phyloP scores from a whole-genome alignment of 371 early-diverging fungal genomes.

The Nematocida ausubeli region DNA sequence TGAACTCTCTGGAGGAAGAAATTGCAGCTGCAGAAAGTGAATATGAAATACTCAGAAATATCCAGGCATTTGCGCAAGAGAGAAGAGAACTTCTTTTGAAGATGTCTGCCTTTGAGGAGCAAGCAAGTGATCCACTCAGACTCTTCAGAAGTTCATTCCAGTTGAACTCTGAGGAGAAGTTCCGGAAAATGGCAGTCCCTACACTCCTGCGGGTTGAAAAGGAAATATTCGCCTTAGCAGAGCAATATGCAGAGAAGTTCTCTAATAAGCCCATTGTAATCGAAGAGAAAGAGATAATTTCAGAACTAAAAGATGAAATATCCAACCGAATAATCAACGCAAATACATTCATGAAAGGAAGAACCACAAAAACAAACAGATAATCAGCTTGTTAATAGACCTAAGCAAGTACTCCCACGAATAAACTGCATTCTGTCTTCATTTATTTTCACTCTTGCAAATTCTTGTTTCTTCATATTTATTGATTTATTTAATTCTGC shows the following conservation, averaged over 20 bases:
- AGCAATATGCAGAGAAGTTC: conserved; percentile 53
- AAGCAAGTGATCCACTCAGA: conserved; percentile 77
- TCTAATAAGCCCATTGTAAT: conserved; percentile 24
- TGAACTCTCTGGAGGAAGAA: background rate
- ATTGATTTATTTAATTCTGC: too few species aligned
- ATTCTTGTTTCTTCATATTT: too few species aligned
- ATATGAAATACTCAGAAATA: conserved; percentile 25
- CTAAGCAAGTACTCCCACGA: too few species aligned
- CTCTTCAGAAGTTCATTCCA: conserved; percentile 76
- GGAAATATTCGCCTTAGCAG: conserved; percentile 67
- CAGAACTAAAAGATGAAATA: conserved; percentile 57
- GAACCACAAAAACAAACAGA: background rate
- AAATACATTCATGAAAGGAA: conserved; percentile 59
- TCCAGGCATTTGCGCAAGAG: conserved; percentile 53
- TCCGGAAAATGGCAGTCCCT: conserved; percentile 76
- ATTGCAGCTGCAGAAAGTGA: background rate
- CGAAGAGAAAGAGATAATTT: conserved; percentile 27
- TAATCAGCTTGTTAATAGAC: too few species aligned
- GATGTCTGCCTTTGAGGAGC: conserved; percentile 78
- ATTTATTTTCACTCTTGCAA: too few species aligned
- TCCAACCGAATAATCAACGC: conserved; percentile 64
- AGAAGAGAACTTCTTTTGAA: conserved; percentile 67
- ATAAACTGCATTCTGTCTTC: too few species aligned
- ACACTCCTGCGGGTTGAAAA: conserved; percentile 74
- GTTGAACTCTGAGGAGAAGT: conserved; percentile 77